Base-by-base conservation (phyloP, 2,329 filamentous ascomycete species). In the Penicillium capsulatum region DNA sequence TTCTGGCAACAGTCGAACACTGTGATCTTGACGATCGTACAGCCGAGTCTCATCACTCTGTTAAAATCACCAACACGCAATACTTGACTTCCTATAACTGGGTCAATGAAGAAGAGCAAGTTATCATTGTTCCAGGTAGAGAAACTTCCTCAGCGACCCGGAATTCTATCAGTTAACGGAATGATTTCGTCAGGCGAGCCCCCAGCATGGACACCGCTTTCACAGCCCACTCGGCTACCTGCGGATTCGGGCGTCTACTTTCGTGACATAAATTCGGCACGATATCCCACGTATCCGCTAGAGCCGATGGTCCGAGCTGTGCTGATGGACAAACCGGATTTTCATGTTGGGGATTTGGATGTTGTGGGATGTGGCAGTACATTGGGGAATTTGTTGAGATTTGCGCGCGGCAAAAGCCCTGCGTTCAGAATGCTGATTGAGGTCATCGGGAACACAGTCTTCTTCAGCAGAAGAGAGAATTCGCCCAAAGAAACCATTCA, bases 381-480 rank as follows among this genome's bases (percentile, higher is more conserved):
- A 0, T 43, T 85, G 0, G 76, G 79, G 0, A 81, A 77, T 51
- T 69, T 86, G 0, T 61, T 83, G 1, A 70, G 77, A 1, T 84
- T 81, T 46, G 64, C 70, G 3, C 61, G 69, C 2, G 65, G 65
- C 0, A 44, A 66, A 2, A 63, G 72, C 10, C 67, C 67, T 32
- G 38, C 67, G 0, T 84, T 84, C 49, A 72, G 80, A 2, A 77
- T 84, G 43, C 63, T 75, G 2, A 68, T 82, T 3, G 74, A 84
- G 44, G 57, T 67, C 0, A 60, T 84, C 1, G 72, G 71, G 2
- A 65, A 71, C 1, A 80, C 77, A 0, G 70, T 84, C 0, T 82
- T 86, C 60, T 72, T 87, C 34, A 59, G 81, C 9, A 76, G 82
- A 1, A 70, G 76, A 15, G 80, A 83, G 51, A 79, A 77, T 31